These are phyloP conservation scores for Fusarium nematophilum DNA, from an alignment of 2,329 filamentous ascomycete genomes.

Conservation along the genomic window DNA sequence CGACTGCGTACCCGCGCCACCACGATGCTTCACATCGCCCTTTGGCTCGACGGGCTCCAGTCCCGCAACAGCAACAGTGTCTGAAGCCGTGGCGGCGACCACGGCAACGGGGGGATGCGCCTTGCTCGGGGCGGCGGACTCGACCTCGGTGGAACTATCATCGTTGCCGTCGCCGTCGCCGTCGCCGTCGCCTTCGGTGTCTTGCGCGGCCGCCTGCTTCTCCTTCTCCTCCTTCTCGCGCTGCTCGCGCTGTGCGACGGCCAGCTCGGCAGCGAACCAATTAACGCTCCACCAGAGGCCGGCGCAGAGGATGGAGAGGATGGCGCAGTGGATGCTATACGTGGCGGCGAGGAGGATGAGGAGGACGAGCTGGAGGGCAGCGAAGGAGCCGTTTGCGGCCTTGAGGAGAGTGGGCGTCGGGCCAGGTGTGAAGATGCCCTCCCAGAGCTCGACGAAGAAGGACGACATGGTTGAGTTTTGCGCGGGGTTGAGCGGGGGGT, in stretches of 20 bases:
- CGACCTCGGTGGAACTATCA: slow-evolving; percentile 56
- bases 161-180: slow-evolving; percentile 43
- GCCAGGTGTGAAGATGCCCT: slow-evolving; percentile 92
- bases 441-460: slow-evolving; percentile 83
- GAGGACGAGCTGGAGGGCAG: slow-evolving; percentile 83
- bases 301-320: slow-evolving; percentile 81
- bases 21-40: slow-evolving; percentile 63
- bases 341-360: slow-evolving; percentile 81
- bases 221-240: slow-evolving; percentile 50
- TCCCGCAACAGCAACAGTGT: slow-evolving; percentile 47
- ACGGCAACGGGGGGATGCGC: slow-evolving; percentile 25
- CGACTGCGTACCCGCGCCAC: slow-evolving; percentile 61
- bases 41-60: slow-evolving; percentile 55
- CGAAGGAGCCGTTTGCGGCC: slow-evolving; percentile 92
- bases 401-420: slow-evolving; percentile 87
- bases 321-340: slow-evolving; percentile 87
- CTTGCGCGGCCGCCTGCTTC: slow-evolving; percentile 39
- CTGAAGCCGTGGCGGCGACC: slow-evolving; percentile 27
- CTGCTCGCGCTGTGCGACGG: slow-evolving; percentile 55
- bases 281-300: slow-evolving; percentile 95
- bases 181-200: slow-evolving; percentile 40
- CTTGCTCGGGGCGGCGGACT: slow-evolving; percentile 42
- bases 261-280: slow-evolving; percentile 86
- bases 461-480: slow-evolving; percentile 59
- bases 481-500: slow-evolving; percentile 8